Percentiles rank a stretch among this genome's conserved stretches.
Conservation (phyloP, 1,284 basidiomycete genomes). For the Farysia itapuensis region DNA sequence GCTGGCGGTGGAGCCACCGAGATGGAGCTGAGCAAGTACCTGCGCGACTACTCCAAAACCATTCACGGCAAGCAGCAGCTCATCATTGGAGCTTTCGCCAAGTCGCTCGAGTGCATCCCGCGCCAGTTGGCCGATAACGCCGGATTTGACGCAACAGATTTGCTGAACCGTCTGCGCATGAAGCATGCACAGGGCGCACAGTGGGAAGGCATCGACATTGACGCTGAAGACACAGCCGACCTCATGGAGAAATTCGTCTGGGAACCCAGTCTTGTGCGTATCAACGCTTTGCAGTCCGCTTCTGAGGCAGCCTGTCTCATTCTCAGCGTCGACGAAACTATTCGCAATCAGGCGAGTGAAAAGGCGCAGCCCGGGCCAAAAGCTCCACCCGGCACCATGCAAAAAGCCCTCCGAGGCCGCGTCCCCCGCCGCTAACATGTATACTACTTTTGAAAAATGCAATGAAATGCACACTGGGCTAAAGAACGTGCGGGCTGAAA, state of each 20-base stretch:
- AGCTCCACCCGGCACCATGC: slow-evolving; percentile 53
- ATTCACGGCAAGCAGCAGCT: slow-evolving; percentile 96
- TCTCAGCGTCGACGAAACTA: slow-evolving; percentile 58
- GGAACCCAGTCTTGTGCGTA: slow-evolving; percentile 94
- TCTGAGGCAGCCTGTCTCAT: slow-evolving; percentile 95
- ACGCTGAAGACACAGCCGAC: slow-evolving; percentile 81
- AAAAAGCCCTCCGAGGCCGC: slow-evolving; percentile 49
- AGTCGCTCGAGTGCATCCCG: slow-evolving; percentile 94
- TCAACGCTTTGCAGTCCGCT: slow-evolving; percentile 91
- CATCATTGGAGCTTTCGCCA: slow-evolving; percentile 92
- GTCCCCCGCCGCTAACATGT: slow-evolving; percentile 35
- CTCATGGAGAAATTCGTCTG: slow-evolving; percentile 96
- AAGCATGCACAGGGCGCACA: slow-evolving; percentile 80
- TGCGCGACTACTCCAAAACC: slow-evolving; percentile 84
- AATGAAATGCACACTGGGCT: too few species aligned
- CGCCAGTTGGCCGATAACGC: slow-evolving; percentile 99
- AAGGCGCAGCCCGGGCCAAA: slow-evolving; percentile 45
- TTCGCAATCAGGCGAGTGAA: slow-evolving; percentile 52
- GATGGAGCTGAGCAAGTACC: slow-evolving; percentile 95
- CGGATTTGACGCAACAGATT: slow-evolving; percentile 94
- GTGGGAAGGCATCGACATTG: slow-evolving; percentile 96
- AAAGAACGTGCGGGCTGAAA: too few species aligned
- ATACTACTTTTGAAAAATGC: too few species aligned
- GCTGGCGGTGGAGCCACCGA: slow-evolving; percentile 96
- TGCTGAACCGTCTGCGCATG: slow-evolving; percentile 96